Percentiles rank a stretch among this genome's conserved stretches.
Conservation (phyloP, 2,329 filamentous ascomycete genomes). For the Pleomassaria siparia region DNA sequence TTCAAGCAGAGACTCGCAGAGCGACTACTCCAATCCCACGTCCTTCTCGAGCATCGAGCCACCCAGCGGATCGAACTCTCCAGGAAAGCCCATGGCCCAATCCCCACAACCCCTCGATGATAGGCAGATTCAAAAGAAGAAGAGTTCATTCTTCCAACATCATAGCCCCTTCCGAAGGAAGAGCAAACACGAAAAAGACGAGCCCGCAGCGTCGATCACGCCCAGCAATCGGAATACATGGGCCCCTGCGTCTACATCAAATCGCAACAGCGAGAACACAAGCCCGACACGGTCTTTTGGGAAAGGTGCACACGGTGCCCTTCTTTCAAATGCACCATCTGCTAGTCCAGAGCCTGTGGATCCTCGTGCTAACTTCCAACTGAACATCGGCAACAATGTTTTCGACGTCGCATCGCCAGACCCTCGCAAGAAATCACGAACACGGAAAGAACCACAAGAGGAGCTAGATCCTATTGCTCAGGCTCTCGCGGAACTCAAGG, state of each 20-base stretch:
- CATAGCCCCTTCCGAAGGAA: conserved; percentile 91
- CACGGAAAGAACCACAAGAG: conserved; percentile 51
- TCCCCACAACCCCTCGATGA: conserved; percentile 23
- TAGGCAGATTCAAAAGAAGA: conserved; percentile 65
- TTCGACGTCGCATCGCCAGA: conserved; percentile 87
- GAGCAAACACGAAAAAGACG: conserved; percentile 76
- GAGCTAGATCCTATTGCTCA: conserved; percentile 86
- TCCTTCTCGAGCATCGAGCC: conserved; percentile 87
- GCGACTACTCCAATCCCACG: conserved; percentile 86
- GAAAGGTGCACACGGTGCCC: conserved; percentile 28
- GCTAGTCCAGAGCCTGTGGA: conserved; percentile 76
- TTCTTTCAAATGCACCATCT: conserved; percentile 35
- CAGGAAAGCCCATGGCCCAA: conserved; percentile 60
- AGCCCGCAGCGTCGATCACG: conserved; percentile 47
- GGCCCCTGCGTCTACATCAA: conserved; percentile 46
- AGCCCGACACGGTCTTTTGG: conserved; percentile 47
- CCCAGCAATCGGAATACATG: conserved; percentile 56
- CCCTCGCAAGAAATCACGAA: conserved; percentile 49
- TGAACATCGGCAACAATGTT: conserved; percentile 94
- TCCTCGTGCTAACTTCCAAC: conserved; percentile 85
- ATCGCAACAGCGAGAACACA: conserved; percentile 45
- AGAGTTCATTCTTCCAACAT: conserved; percentile 82
- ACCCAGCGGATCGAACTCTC: conserved; percentile 71
- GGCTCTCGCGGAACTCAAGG: conserved; percentile 90
- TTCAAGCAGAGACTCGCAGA: conserved; percentile 83